Evolutionary conservation across 192 early-diverging fungal genomes (phyloP), one percentile per base, ranked within the genome.

Genomic region (Coemansia sp.): DNA sequence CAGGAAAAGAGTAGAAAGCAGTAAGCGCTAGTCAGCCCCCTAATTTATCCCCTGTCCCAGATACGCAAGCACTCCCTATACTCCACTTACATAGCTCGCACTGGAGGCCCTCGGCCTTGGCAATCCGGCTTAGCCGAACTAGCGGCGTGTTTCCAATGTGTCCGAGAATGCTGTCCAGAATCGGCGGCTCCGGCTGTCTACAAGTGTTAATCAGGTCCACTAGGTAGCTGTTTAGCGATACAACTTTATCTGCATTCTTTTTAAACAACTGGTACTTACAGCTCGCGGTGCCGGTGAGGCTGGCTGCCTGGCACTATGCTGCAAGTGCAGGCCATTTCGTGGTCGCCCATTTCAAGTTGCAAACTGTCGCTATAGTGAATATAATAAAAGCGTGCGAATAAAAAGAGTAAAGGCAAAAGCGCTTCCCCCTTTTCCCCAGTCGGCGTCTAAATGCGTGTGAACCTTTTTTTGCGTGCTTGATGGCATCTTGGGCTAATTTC

Each of bases 61-160:
- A 37, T 24, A 29, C 15, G 35, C 56, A 10, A 19, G 32, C 56
- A 37, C 25, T 38, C 19, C 21, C 27, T 17, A 21, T 19, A 10
- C 15, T 19, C 17, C 15, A 73, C 70, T 66, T 73, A 73, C 70
- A 85, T 39, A 97, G 81, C 82, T 98, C 95, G 84, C 96, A 98
- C 82, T 97, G 87, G 50, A 99, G 82, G 19, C 97, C 96, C 66
- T 91, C 92, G 12, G 85, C 76, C 79, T 92, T 85, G 43, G 86
- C 86, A 66, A 98, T 93, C 58, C 92, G 80, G 88, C 92, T 93
- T 53, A 98, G 85, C 58, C 94, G 85, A 35, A 99, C 94, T 49
- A 92, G 79, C 37, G 97, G 96, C 12, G 97, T 99, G 81, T 95
- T 94, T 57, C 97, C 97, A 59, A 99, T 93, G 73, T 97, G 92